phyloP scores from a whole-genome alignment of 2,329 filamentous ascomycete genomes.

The Aspergillus sp. region DNA sequence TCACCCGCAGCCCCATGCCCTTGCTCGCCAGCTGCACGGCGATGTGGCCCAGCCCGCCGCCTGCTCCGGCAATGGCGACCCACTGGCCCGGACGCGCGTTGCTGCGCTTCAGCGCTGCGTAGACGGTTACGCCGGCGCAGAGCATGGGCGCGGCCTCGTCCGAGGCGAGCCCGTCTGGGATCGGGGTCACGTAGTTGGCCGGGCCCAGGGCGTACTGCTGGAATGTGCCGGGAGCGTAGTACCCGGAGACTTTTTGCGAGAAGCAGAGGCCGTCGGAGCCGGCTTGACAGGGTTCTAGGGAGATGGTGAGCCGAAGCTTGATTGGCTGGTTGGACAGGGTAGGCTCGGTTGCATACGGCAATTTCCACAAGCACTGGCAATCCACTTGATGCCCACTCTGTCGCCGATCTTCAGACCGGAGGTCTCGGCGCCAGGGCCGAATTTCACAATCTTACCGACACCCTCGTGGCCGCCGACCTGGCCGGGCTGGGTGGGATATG shows the following conservation, averaged over 20 bases:
- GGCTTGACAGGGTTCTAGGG: slow-evolving; percentile 49
- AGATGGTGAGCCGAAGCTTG: slow-evolving; percentile 1
- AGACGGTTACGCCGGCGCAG: slow-evolving; percentile 68
- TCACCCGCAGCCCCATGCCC: slow-evolving; percentile 64
- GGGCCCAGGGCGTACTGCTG: slow-evolving; percentile 66
- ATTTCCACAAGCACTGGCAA: slow-evolving; percentile 56
- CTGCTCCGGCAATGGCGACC: slow-evolving; percentile 61
- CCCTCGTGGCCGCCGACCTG: slow-evolving; percentile 71
- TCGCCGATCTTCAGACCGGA: slow-evolving; percentile 63
- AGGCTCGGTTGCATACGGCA: slow-evolving; percentile 39
- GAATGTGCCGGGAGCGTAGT: slow-evolving; percentile 70
- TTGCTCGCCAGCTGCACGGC: slow-evolving; percentile 59
- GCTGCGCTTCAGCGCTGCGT: slow-evolving; percentile 62
- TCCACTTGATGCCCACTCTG: slow-evolving; percentile 70
- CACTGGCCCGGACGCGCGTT: slow-evolving; percentile 59
- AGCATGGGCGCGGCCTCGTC: slow-evolving; percentile 65
- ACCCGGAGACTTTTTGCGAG: slow-evolving; percentile 61
- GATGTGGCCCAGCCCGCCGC: slow-evolving; percentile 65
- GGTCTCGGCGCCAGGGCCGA: slow-evolving; percentile 59
- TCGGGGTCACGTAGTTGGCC: slow-evolving; percentile 68
- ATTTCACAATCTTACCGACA: slow-evolving; percentile 63
- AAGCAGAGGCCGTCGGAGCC: slow-evolving; percentile 57
- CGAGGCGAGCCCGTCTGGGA: slow-evolving; percentile 60
- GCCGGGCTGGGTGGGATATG: slow-evolving; percentile 57
- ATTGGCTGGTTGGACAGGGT: background rate